Evolutionary conservation across 768 basidiomycete genomes (phyloP).

Genomic region (Termitomyces sp.): DNA sequence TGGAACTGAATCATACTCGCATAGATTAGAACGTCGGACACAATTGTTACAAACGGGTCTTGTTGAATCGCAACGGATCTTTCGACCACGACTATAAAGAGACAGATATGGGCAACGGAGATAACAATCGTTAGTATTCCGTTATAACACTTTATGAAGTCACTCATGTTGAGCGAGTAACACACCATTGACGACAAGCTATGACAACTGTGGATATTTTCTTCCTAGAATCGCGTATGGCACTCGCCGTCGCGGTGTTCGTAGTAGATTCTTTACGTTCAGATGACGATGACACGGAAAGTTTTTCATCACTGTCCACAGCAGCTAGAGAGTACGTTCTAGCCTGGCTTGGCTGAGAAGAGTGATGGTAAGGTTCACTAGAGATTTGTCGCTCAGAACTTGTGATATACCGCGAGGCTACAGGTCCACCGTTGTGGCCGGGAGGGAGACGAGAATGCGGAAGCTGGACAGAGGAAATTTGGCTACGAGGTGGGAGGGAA

Average conservation of each 20-base stretch:
- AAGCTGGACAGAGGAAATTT: slow-evolving; percentile 38
- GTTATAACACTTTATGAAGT: slow-evolving; percentile 40
- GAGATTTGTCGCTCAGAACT: slow-evolving; percentile 42
- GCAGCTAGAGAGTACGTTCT: slow-evolving; percentile 26
- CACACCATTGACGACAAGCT: slow-evolving; percentile 83
- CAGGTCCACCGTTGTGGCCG: slow-evolving; percentile 27
- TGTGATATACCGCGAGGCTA: slow-evolving; percentile 36
- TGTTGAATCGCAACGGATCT: slow-evolving; percentile 84
- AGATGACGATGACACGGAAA: slow-evolving; percentile 30
- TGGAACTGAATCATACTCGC: slow-evolving; percentile 77
- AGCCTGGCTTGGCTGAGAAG: slow-evolving; percentile 32
- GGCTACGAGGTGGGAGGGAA: slow-evolving; percentile 40
- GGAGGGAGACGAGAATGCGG: slow-evolving; percentile 40
- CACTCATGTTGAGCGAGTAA: slow-evolving; percentile 24
- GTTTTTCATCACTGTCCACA: slow-evolving; percentile 27
- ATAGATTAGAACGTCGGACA: slow-evolving; percentile 69
- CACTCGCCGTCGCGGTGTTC: slow-evolving; percentile 23
- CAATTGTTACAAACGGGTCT: slow-evolving; percentile 83
- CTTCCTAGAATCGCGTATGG: slow-evolving; percentile 42
- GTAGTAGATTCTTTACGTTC: slow-evolving; percentile 32
- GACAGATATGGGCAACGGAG: slow-evolving; percentile 28
- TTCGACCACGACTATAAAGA: slow-evolving; percentile 66
- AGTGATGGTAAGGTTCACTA: slow-evolving; percentile 44
- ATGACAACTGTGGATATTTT: slow-evolving; percentile 70
- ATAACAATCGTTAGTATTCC: slow-evolving; percentile 28